Conservation (phyloP, 108 stramenopile species). For the Chaetoceros tenuissimus region DNA sequence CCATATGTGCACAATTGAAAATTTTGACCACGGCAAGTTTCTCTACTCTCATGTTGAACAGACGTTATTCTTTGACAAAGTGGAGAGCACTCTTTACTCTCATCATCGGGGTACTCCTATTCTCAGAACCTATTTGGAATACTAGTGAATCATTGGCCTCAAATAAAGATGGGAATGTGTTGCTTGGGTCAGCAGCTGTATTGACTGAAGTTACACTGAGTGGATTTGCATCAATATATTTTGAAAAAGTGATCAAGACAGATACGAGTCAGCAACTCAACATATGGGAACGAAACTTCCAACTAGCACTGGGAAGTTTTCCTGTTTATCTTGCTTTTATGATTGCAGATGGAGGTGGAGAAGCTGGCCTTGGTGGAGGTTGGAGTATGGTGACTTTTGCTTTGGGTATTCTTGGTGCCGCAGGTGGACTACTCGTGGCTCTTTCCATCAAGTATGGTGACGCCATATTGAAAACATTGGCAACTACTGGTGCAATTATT, state of each 20-base stretch:
- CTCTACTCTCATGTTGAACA: conserved; percentile 67
- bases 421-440: conserved; percentile 88
- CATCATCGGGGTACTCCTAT: conserved; percentile 81
- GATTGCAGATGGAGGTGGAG: conserved; percentile 38
- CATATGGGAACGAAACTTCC: conserved; percentile 93
- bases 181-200: conserved; percentile 78
- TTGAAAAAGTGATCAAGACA: conserved; percentile 87
- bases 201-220: conserved; percentile 82
- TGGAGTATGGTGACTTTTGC: conserved; percentile 54
- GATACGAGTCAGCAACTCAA: conserved; percentile 53
- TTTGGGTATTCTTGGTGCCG: conserved; percentile 67
- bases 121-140: conserved; percentile 78
- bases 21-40: conserved; percentile 89
- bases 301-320: conserved; percentile 61
- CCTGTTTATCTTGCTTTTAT: conserved; percentile 68
- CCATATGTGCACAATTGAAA: conserved; percentile 85
- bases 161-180: conserved; percentile 32
- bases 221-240: conserved; percentile 92
- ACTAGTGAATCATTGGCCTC: neutral
- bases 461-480: conserved; percentile 89
- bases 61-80: conserved; percentile 73
- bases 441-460: conserved; percentile 91
- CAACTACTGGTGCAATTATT: conserved; percentile 80
- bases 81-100: conserved; percentile 86
- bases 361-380: conserved; percentile 52